Conservation (phyloP, 805 yeast species). For the Metschnikowia gruessii region DNA sequence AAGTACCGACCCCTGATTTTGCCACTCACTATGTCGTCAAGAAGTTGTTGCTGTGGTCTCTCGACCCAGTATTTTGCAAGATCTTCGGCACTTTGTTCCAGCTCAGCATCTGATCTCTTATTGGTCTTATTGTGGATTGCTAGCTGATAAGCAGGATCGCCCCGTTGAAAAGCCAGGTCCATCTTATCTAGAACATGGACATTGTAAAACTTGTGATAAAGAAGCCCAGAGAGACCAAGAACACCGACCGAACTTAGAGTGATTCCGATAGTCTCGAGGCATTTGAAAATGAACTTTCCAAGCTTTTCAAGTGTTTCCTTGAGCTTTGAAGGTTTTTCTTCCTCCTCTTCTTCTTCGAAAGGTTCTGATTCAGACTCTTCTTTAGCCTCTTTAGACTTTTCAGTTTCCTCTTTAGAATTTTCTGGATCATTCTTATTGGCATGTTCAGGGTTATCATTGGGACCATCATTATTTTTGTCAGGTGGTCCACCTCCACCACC, state of each 20-base stretch:
- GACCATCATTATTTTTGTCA: slow-evolving; percentile 5
- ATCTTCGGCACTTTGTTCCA: slow-evolving; percentile 25
- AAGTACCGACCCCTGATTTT: slow-evolving; percentile 65
- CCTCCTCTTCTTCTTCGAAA: slow-evolving; percentile 16
- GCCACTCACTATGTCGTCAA: slow-evolving; percentile 68
- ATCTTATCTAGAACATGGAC: slow-evolving; percentile 61
- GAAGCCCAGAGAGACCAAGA: slow-evolving; percentile 67
- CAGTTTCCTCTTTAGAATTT: neutral
- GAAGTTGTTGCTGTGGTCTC: slow-evolving; percentile 60
- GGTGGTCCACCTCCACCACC: slow-evolving; percentile 2
- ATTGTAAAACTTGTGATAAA: slow-evolving; percentile 63
- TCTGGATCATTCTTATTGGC: slow-evolving; percentile 2
- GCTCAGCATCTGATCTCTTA: slow-evolving; percentile 20
- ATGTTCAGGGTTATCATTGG: slow-evolving; percentile 1
- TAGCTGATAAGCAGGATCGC: slow-evolving; percentile 61
- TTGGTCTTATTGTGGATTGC: slow-evolving; percentile 50
- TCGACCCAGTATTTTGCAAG: slow-evolving; percentile 54
- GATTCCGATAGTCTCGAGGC: slow-evolving; percentile 66
- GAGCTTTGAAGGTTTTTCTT: slow-evolving; percentile 18
- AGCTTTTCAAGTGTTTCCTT: slow-evolving; percentile 22
- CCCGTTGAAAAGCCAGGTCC: slow-evolving; percentile 61
- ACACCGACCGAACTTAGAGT: slow-evolving; percentile 67
- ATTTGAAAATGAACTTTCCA: slow-evolving; percentile 35
- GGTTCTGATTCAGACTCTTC: slow-evolving; percentile 11
- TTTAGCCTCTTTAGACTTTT: slow-evolving; percentile 16